phyloP scores from a whole-genome alignment of 345 rosid genomes.

The Rhizophora mangle region DNA sequence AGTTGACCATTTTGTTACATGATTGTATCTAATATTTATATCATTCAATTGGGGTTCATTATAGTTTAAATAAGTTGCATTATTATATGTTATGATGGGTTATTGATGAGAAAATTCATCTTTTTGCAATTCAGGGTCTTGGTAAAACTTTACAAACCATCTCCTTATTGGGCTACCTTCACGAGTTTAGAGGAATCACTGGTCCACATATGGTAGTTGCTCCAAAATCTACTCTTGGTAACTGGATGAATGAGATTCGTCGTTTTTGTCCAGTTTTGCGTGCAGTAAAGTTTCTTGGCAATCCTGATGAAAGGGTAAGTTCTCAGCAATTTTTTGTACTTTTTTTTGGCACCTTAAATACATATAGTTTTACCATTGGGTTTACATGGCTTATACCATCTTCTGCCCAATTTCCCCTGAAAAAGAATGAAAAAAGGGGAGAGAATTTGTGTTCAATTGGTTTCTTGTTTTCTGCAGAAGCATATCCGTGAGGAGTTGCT shows the following conservation, averaged over 20 bases:
- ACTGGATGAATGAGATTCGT: constrained; percentile 99
- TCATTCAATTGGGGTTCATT: no score
- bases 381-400: no score
- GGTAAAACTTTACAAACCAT: constrained; percentile 98
- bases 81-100: neutral
- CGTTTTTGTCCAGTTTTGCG: constrained; percentile 94
- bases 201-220: constrained; percentile 99
- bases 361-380: no score
- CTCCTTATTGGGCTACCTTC: constrained; percentile 87
- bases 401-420: no score
- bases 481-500: constrained; percentile 88
- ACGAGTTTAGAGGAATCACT: constrained; percentile 88
- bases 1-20: neutral
- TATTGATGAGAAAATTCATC: neutral
- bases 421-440: neutral
- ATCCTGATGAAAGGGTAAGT: constrained; percentile 96
- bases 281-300: constrained; percentile 93
- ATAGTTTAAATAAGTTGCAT: no score
- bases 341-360: no score
- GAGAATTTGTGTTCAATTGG: neutral
- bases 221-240: constrained; percentile 99
- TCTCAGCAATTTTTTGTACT: neutral
- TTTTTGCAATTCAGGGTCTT: constrained; percentile 61
- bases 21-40: neutral
- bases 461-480: constrained; percentile 44